These are phyloP conservation scores for Agrocybe chaxingu DNA, from an alignment of 768 basidiomycete genomes.

Conservation along the genomic window DNA sequence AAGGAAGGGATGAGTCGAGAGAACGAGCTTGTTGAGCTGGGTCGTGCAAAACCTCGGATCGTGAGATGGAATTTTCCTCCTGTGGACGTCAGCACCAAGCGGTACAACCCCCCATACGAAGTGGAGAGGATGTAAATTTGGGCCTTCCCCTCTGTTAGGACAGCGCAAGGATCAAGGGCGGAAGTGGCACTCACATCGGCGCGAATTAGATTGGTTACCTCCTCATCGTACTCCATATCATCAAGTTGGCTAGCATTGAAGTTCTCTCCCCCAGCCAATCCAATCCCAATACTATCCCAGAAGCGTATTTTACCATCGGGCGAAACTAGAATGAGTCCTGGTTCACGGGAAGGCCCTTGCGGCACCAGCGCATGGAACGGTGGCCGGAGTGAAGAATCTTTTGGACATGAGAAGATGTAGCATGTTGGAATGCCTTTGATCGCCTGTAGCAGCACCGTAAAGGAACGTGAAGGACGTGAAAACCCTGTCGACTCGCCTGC, in stretches of 20 bases:
- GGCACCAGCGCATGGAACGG: conserved; percentile 67
- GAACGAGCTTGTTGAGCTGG: conserved; percentile 40
- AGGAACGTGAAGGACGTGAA: not conserved
- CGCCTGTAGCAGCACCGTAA: conserved; percentile 31
- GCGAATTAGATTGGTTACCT: conserved; percentile 64
- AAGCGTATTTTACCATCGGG: conserved; percentile 70
- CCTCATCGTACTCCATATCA: conserved; percentile 50
- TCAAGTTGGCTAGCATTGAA: conserved; percentile 49
- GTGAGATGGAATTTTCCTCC: conserved; percentile 67
- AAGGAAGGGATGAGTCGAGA: conserved; percentile 41
- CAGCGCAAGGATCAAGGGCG: not conserved
- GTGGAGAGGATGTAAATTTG: conserved; percentile 71
- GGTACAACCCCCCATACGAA: conserved; percentile 62
- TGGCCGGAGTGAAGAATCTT: conserved; percentile 35
- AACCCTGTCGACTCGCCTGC: conserved; percentile 37
- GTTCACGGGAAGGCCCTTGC: conserved; percentile 67
- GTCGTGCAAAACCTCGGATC: conserved; percentile 57
- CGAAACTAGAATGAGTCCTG: conserved; percentile 80
- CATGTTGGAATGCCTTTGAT: conserved; percentile 75
- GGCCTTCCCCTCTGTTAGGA: conserved; percentile 31
- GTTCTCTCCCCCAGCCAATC: conserved; percentile 76
- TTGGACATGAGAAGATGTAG: conserved; percentile 77
- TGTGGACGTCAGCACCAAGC: conserved; percentile 59
- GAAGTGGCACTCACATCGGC: conserved; percentile 47
- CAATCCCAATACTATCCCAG: conserved; percentile 87